Percentiles rank a stretch among this genome's conserved stretches.
phyloP scores from a whole-genome alignment of 1,139 yeast genomes.

The Arxiozyma slooffiae region DNA sequence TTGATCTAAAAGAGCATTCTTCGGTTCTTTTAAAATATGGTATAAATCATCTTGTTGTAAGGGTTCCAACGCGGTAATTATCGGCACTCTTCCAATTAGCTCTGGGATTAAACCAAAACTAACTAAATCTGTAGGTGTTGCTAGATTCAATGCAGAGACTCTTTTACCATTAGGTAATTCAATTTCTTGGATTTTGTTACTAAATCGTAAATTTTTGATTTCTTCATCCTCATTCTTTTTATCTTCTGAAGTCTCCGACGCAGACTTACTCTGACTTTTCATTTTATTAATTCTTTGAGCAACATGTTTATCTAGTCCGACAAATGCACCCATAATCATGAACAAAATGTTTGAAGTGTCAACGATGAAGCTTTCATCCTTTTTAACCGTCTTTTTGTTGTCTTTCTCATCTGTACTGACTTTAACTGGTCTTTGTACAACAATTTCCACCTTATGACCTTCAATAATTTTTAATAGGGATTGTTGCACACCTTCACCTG shows the following conservation, averaged over 20 bases:
- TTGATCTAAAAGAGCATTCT: slow-evolving; percentile 41
- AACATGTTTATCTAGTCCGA: slow-evolving; percentile 41
- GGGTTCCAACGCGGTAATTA: slow-evolving; percentile 39
- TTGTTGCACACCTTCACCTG: slow-evolving; percentile 54
- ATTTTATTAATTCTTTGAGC: slow-evolving; percentile 30
- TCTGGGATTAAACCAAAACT: slow-evolving; percentile 46
- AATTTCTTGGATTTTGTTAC: slow-evolving; percentile 28
- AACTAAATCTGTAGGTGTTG: slow-evolving; percentile 40
- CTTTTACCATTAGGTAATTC: slow-evolving; percentile 31
- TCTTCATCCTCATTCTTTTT: slow-evolving; percentile 7
- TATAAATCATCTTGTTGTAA: slow-evolving; percentile 36
- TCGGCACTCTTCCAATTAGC: slow-evolving; percentile 45
- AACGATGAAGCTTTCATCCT: slow-evolving; percentile 35
- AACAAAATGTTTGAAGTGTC: slow-evolving; percentile 45
- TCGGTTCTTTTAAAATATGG: slow-evolving; percentile 42
- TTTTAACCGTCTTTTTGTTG: slow-evolving; percentile 28
- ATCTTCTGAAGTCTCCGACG: background rate
- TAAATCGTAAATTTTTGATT: slow-evolving; percentile 14
- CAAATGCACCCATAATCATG: slow-evolving; percentile 48
- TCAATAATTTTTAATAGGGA: slow-evolving; percentile 44
- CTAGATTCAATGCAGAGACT: slow-evolving; percentile 35
- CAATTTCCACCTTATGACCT: slow-evolving; percentile 41
- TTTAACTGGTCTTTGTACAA: slow-evolving; percentile 36
- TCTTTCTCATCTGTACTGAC: slow-evolving; percentile 27
- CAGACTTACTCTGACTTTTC: slow-evolving; percentile 10